Conservation (phyloP, 257 asterid species). For the Lavandula angustifolia region DNA sequence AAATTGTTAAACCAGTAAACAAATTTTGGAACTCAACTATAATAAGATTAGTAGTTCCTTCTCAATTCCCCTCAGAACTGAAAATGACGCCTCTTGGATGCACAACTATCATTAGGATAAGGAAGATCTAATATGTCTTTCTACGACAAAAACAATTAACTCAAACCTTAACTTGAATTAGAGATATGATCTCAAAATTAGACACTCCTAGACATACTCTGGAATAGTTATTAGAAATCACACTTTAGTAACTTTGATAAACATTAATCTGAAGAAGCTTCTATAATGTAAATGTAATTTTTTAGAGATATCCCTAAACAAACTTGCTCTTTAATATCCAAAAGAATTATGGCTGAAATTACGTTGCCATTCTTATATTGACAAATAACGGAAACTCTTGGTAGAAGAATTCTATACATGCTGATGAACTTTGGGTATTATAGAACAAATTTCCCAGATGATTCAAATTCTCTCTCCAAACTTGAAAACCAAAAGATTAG, state of each 20-base stretch:
- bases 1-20: background rate
- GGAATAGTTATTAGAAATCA: slow-evolving; percentile 13
- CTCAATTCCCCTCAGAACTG: background rate
- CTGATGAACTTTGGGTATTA: slow-evolving; percentile 15
- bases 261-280: background rate
- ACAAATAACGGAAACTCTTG: background rate
- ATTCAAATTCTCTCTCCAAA: slow-evolving; percentile 17
- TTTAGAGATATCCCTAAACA: background rate
- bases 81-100: slow-evolving; percentile 11
- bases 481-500: slow-evolving; percentile 8
- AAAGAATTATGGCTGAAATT: background rate
- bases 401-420: slow-evolving; percentile 4
- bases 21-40: background rate
- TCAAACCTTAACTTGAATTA: background rate
- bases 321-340: slow-evolving; percentile 5
- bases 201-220: background rate
- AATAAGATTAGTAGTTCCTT: background rate
- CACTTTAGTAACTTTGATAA: background rate
- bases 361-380: background rate
- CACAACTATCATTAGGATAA: background rate
- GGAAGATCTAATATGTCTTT: background rate
- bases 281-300: background rate
- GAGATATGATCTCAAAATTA: slow-evolving; percentile 8
- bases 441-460: slow-evolving; percentile 14
- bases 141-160: slow-evolving; percentile 2